A percentile compares a stretch with the other conserved stretches of the same genome.
These are phyloP conservation scores for Vitis hybrid DNA, from an alignment of 177 flowering plant genomes.

Conservation along the genomic window DNA sequence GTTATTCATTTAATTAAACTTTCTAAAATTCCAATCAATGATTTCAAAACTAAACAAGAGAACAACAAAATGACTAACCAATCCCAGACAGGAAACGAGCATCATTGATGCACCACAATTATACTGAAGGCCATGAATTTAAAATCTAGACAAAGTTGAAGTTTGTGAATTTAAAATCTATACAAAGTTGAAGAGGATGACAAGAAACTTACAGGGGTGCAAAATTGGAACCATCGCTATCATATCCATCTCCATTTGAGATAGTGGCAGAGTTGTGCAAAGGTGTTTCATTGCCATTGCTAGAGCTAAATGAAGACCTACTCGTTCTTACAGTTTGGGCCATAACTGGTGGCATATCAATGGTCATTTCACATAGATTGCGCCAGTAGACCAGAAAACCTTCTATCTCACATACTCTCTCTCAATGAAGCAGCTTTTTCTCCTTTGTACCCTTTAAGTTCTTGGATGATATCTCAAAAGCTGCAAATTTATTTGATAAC, in stretches of 20 bases:
- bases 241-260: conserved; percentile 78
- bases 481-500: background rate
- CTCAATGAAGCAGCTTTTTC: background rate
- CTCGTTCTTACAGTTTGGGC: conserved; percentile 54
- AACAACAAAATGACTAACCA: too few relatives aligned
- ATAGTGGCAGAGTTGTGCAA: conserved; percentile 34
- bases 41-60: too few relatives aligned
- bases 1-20: too few relatives aligned
- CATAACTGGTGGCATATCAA: conserved; percentile 45
- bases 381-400: too few relatives aligned
- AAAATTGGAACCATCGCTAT: conserved; percentile 82
- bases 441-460: background rate
- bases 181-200: background rate
- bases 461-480: background rate
- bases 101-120: background rate
- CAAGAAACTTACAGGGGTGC: conserved; percentile 62
- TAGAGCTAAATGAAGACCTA: conserved; percentile 54
- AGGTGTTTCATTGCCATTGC: conserved; percentile 60
- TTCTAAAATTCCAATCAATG: too few relatives aligned
- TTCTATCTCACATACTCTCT: background rate
- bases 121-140: background rate
- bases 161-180: background rate
- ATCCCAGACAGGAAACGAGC: background rate
- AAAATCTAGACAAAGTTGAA: background rate
- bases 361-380: conserved; percentile 36